Evolutionary conservation across 2,329 filamentous ascomycete genomes (phyloP).

Genomic region (Colletotrichum lini): DNA sequence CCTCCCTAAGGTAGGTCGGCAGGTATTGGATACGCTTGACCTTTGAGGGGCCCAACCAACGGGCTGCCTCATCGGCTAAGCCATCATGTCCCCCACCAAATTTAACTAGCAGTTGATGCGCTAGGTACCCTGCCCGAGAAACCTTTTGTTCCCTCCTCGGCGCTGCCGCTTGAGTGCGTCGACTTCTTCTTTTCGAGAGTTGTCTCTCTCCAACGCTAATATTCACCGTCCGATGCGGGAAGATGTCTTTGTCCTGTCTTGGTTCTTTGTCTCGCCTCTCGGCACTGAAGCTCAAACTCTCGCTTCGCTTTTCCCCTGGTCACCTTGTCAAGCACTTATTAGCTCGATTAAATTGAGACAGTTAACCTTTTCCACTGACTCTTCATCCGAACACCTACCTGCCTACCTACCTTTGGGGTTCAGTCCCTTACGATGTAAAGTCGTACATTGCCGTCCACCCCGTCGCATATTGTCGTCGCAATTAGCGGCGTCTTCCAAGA

Average conservation of each 20-base stretch:
- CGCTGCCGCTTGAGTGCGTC: not conserved
- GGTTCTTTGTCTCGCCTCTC: not conserved
- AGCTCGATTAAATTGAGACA: not conserved
- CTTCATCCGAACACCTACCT: slow-evolving; percentile 16
- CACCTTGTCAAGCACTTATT: not conserved
- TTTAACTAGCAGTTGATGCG: too few relatives aligned
- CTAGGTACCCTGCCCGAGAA: too few relatives aligned
- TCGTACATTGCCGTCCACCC: not conserved
- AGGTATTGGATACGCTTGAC: too few relatives aligned
- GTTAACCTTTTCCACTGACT: not conserved
- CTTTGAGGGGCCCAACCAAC: too few relatives aligned
- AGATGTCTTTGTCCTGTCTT: slow-evolving; percentile 7
- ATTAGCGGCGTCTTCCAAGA: not conserved
- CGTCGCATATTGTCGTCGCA: not conserved
- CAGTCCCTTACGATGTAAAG: not conserved
- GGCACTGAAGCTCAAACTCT: not conserved
- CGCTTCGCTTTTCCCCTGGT: slow-evolving; percentile 5
- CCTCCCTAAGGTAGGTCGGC: too few relatives aligned
- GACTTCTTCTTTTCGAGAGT: not conserved
- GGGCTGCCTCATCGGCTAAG: too few relatives aligned
- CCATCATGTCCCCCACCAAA: too few relatives aligned
- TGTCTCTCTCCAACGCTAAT: slow-evolving; percentile 1
- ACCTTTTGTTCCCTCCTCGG: too few relatives aligned
- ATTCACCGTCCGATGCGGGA: not conserved
- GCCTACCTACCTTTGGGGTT: not conserved